phyloP scores from a whole-genome alignment of 192 early-diverging fungal genomes.

The Entomortierella beljakovae region DNA sequence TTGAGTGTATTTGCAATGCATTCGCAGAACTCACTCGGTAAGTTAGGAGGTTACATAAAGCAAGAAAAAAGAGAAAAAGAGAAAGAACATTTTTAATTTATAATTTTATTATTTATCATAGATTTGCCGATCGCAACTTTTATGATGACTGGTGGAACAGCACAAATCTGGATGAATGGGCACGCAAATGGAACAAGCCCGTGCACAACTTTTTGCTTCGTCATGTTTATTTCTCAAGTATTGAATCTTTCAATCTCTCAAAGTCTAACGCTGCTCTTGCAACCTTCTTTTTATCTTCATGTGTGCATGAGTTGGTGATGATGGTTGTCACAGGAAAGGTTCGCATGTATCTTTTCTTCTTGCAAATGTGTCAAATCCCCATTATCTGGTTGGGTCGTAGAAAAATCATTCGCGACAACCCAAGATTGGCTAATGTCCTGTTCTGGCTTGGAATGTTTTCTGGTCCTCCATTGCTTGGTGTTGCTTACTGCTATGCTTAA shows the following conservation, averaged over 20 bases:
- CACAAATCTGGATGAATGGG: slow-evolving; percentile 91
- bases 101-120: slow-evolving; percentile 2
- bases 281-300: slow-evolving; percentile 84
- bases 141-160: slow-evolving; percentile 99
- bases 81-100: not conserved
- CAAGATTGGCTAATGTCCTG: slow-evolving; percentile 79
- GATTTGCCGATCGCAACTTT: slow-evolving; percentile 96
- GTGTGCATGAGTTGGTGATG: slow-evolving; percentile 87
- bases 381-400: slow-evolving; percentile 79
- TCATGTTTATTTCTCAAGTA: slow-evolving; percentile 89
- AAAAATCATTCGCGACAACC: slow-evolving; percentile 67
- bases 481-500: slow-evolving; percentile 74
- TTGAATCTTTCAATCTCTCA: slow-evolving; percentile 75
- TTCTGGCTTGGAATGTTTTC: slow-evolving; percentile 95
- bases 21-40: slow-evolving; percentile 93
- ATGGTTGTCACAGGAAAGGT: slow-evolving; percentile 72
- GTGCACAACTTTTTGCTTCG: slow-evolving; percentile 93
- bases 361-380: slow-evolving; percentile 94
- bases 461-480: slow-evolving; percentile 84
- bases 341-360: slow-evolving; percentile 80
- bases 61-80: not conserved
- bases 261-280: slow-evolving; percentile 78
- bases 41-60: slow-evolving; percentile 15
- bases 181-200: slow-evolving; percentile 97
- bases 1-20: slow-evolving; percentile 96